These are phyloP conservation scores for Tricholoma hemisulphureum DNA, from an alignment of 768 basidiomycete species.

Conservation along the genomic window DNA sequence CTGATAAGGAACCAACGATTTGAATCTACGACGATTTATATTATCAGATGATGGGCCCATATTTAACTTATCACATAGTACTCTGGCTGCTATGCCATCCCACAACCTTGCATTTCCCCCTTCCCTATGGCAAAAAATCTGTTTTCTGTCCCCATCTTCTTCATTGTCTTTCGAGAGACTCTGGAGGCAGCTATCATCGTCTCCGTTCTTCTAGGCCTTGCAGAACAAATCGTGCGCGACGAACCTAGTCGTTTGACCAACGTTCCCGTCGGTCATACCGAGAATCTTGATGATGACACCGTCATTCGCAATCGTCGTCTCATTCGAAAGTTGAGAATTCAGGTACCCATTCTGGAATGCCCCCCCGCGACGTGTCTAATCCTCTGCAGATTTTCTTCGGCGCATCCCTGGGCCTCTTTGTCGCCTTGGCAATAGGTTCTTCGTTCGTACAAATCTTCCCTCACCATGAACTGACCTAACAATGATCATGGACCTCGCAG, in stretches of 20 bases:
- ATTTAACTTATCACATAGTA: too few relatives aligned
- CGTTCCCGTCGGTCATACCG: slow-evolving; percentile 18
- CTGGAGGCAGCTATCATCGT: slow-evolving; percentile 92
- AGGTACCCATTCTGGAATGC: slow-evolving; percentile 36
- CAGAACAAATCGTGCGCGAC: slow-evolving; percentile 74
- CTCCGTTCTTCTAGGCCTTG: slow-evolving; percentile 86
- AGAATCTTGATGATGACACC: slow-evolving; percentile 28
- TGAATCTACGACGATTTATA: too few relatives aligned
- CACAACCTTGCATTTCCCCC: slow-evolving; percentile 7
- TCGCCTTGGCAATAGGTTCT: slow-evolving; percentile 82
- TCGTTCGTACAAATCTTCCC: slow-evolving; percentile 42
- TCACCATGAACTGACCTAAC: neutral
- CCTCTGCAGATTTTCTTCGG: slow-evolving; percentile 69
- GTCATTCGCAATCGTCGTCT: slow-evolving; percentile 43
- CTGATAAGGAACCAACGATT: slow-evolving; percentile 28
- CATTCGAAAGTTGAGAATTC: slow-evolving; percentile 67
- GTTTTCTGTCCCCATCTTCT: slow-evolving; percentile 92
- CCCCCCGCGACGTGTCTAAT: neutral
- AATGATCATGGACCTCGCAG: slow-evolving; percentile 18
- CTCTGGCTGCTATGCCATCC: slow-evolving; percentile 9
- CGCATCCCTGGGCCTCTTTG: slow-evolving; percentile 66
- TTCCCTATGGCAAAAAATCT: slow-evolving; percentile 63
- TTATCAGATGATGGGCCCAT: too few relatives aligned
- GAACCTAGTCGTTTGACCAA: slow-evolving; percentile 24
- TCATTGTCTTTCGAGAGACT: slow-evolving; percentile 95